phyloP scores from a whole-genome alignment of 1,284 basidiomycete genomes.

The Apiotrichum gamsii region DNA sequence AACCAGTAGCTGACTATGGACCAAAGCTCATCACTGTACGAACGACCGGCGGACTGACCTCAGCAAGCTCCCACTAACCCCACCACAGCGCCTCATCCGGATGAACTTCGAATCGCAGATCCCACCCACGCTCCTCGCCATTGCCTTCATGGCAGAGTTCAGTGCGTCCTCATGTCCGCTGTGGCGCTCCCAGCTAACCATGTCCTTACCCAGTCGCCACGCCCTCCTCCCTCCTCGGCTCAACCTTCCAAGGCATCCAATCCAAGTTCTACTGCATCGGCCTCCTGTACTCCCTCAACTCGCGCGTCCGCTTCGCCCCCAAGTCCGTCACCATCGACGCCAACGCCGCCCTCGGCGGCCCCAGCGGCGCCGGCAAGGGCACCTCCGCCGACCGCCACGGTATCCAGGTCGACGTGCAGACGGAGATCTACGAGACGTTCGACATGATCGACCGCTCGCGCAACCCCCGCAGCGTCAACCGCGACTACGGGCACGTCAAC shows the following conservation, averaged over 20 bases:
- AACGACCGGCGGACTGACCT: no score
- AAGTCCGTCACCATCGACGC: conserved; percentile 2
- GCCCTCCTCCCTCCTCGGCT: conserved; percentile 26
- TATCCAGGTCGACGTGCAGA: conserved; percentile 22
- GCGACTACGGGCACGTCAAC: no score
- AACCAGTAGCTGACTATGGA: no score
- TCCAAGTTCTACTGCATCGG: conserved; percentile 27
- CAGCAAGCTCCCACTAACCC: neutral
- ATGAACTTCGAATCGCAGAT: conserved; percentile 35
- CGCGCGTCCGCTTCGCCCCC: conserved; percentile 10
- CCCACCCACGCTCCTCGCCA: conserved; percentile 24
- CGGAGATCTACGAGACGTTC: conserved; percentile 14
- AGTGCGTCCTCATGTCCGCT: conserved; percentile 6
- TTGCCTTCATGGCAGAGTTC: conserved; percentile 26
- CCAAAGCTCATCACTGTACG: no score
- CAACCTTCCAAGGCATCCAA: conserved; percentile 25
- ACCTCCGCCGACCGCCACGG: neutral
- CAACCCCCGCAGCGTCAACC: no score
- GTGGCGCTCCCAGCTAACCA: no score
- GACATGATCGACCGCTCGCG: no score
- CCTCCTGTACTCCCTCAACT: conserved; percentile 31
- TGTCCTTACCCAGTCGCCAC: no score
- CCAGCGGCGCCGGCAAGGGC: no score
- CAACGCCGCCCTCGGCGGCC: neutral
- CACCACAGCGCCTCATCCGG: conserved; percentile 21